These are phyloP conservation scores for Acrocalymma vagum DNA, from an alignment of 2,329 filamentous ascomycete genomes.

Conservation along the genomic window DNA sequence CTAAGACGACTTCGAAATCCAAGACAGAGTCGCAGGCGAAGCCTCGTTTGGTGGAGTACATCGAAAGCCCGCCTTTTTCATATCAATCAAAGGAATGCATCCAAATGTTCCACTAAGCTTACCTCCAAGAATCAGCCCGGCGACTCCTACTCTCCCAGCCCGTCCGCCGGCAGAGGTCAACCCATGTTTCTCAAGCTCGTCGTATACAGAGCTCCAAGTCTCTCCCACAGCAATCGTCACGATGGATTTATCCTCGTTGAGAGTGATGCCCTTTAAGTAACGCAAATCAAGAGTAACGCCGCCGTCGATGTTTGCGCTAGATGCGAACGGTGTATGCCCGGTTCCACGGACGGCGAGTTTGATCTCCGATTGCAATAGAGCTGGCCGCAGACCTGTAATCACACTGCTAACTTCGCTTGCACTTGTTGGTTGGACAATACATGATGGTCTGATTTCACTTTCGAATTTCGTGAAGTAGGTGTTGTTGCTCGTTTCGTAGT, in stretches of 20 bases:
- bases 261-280: slow-evolving; percentile 3
- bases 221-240: slow-evolving; percentile 9
- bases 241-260: slow-evolving; percentile 4
- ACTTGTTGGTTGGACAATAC: no score
- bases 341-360: slow-evolving; percentile 26
- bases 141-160: slow-evolving; percentile 22
- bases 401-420: no score
- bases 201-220: slow-evolving; percentile 11
- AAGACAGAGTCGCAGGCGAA: slow-evolving; percentile 17
- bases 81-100: not conserved
- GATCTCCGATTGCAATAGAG: no score
- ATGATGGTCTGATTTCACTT: slow-evolving; percentile 2
- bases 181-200: slow-evolving; percentile 5
- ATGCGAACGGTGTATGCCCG: not conserved
- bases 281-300: slow-evolving; percentile 11
- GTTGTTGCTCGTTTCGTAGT: slow-evolving; percentile 3
- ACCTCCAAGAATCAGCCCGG: slow-evolving; percentile 34
- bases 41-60: slow-evolving; percentile 24
- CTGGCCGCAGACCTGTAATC: no score
- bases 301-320: slow-evolving; percentile 6
- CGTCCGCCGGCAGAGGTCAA: slow-evolving; percentile 15
- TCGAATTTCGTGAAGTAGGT: slow-evolving; percentile 8
- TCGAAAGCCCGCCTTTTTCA: slow-evolving; percentile 30
- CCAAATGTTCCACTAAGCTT: not conserved
- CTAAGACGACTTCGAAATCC: slow-evolving; percentile 52